Evolutionary conservation across 2,329 filamentous ascomycete species (phyloP), one percentile per base, ranked within the genome.

Genomic region (Myriosclerotinia curreyana): DNA sequence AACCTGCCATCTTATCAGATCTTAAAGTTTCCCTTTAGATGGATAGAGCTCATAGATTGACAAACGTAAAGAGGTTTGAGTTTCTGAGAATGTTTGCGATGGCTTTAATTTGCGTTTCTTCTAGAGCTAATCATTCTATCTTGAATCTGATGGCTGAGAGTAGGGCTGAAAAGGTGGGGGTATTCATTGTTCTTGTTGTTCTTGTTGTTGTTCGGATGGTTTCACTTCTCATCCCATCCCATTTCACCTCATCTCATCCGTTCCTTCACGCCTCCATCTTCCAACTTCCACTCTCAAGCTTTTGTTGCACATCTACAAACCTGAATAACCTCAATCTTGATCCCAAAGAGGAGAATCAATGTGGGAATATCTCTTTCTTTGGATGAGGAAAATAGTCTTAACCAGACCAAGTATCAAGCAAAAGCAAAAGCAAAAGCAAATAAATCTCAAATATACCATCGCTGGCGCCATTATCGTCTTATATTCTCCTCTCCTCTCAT

Each of bases 291-390:
- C n/a, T n/a, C n/a, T n/a, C n/a, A n/a, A n/a, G n/a, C n/a, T n/a
- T 56, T 58, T 36, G 40, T 58, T 58, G 54, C 54, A 36, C 25
- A 4, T 58, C 54, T 58, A 28, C 28, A 17, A 2, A 3, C 36
- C 2, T 34, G 20, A 3, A 58, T 34, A 58, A 15, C 54, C 28
- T 58, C 54, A 36, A 17, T 3, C 9, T 56, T 34, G 12, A 34
- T 36, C 20, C 4, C 28, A 14, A 34, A 31, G 11, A 8, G 20
- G 28, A 11, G 28, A 46, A 34, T 34, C 3, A 3, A 46, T 9
- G 25, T 15, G 44, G 28, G 53, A 17, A 31, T 22, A 17, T 56
- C 15, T 12, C 11, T 20, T 11, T 15, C 1, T 1, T 48, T n/a
- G n/a, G 11, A 9, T 3, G 11, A n/a, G 8, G 28, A 5, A 17